Evolutionary conservation across 2,329 filamentous ascomycete species (phyloP).

Genomic region (Phaeosphaeria sp.): DNA sequence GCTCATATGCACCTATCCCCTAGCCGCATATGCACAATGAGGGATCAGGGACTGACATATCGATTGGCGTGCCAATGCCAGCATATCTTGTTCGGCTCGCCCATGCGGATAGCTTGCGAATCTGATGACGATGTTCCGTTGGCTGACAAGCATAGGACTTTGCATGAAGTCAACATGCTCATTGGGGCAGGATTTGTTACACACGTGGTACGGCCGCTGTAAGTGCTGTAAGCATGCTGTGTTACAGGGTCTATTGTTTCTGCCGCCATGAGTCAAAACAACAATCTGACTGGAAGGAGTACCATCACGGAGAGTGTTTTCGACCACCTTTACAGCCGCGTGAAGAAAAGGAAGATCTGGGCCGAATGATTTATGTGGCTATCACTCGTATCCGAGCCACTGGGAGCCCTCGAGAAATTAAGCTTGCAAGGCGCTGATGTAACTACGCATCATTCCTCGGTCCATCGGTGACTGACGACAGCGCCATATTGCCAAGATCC

Average conservation of each 20-base stretch:
- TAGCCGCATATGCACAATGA: slow-evolving; percentile 48
- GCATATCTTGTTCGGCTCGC: slow-evolving; percentile 24
- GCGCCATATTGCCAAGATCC: slow-evolving; percentile 5
- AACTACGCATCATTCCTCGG: slow-evolving; percentile 4
- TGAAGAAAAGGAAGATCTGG: not conserved
- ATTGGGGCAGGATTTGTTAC: slow-evolving; percentile 6
- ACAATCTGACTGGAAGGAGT: not conserved
- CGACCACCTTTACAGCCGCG: not conserved
- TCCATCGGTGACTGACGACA: slow-evolving; percentile 8
- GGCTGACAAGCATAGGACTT: not conserved
- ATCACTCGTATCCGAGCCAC: not conserved
- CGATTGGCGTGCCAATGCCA: slow-evolving; percentile 22
- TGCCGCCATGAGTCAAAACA: not conserved
- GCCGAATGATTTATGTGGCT: not conserved
- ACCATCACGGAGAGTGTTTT: not conserved
- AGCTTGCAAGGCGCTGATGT: slow-evolving; percentile 1
- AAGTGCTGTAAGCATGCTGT: slow-evolving; percentile 15
- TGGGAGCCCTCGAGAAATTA: not conserved
- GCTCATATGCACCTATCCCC: slow-evolving; percentile 40
- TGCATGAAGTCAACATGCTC: not conserved
- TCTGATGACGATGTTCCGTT: slow-evolving; percentile 13
- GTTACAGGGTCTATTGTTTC: slow-evolving; percentile 1
- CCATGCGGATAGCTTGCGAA: slow-evolving; percentile 20
- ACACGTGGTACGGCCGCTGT: slow-evolving; percentile 18
- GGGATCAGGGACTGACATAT: slow-evolving; percentile 33